A percentile compares a stretch with the other conserved stretches of the same genome.
phyloP scores from a whole-genome alignment of 2,329 filamentous ascomycete genomes.

The Trichoderma sp. region DNA sequence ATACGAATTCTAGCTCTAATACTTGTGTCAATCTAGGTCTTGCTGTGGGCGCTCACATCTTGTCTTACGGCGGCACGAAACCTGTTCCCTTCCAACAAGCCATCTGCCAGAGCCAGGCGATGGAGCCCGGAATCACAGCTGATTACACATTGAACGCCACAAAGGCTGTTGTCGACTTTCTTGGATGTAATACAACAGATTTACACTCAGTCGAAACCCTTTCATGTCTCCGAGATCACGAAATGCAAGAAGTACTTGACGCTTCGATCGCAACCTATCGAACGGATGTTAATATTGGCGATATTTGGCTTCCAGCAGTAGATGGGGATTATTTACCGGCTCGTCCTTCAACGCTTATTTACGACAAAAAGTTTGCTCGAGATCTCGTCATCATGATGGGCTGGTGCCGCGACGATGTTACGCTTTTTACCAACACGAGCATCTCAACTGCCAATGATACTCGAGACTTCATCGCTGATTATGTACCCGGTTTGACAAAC shows the following conservation, averaged over 20 bases:
- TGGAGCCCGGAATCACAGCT: slow-evolving; percentile 55
- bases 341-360: slow-evolving; percentile 56
- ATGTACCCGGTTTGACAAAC: slow-evolving; percentile 44
- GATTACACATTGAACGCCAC: slow-evolving; percentile 55
- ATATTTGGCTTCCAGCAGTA: slow-evolving; percentile 54
- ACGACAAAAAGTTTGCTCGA: slow-evolving; percentile 61
- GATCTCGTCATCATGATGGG: slow-evolving; percentile 64
- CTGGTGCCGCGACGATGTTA: slow-evolving; percentile 52
- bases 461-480: slow-evolving; percentile 44
- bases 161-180: slow-evolving; percentile 45
- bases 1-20: neutral
- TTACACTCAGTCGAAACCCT: slow-evolving; percentile 50
- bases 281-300: slow-evolving; percentile 52
- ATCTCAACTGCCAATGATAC: slow-evolving; percentile 48
- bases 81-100: slow-evolving; percentile 50
- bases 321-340: slow-evolving; percentile 49
- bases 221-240: slow-evolving; percentile 50
- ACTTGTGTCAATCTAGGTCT: slow-evolving; percentile 38
- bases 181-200: slow-evolving; percentile 48
- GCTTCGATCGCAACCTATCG: slow-evolving; percentile 49
- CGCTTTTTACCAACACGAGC: slow-evolving; percentile 46
- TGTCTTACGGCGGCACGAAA: slow-evolving; percentile 51
- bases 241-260: slow-evolving; percentile 48
- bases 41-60: slow-evolving; percentile 51
- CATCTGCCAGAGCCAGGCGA: slow-evolving; percentile 52